Conservation (phyloP, 2,329 filamentous ascomycete species). For the Verticillium nubilum region DNA sequence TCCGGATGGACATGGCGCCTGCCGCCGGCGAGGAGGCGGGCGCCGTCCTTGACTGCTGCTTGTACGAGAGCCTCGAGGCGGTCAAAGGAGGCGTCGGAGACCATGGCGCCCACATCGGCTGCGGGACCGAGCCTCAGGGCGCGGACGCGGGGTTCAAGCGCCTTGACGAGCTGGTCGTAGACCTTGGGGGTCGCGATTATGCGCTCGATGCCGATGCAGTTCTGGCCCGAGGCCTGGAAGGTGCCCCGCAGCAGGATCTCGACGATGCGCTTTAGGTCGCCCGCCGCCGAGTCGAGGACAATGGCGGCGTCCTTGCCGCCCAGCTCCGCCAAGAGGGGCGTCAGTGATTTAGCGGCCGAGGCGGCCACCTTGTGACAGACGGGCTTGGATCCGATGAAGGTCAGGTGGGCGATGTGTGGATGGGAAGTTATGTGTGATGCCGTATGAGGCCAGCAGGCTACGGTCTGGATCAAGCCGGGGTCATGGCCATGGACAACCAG, state of each 20-base stretch:
- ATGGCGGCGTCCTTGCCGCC: conserved; percentile 94
- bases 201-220: conserved; percentile 95
- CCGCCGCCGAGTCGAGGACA: conserved; percentile 69
- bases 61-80: conserved; percentile 71
- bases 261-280: conserved; percentile 64
- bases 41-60: conserved; percentile 74
- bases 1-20: conserved; percentile 64
- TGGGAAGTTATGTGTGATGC: conserved; percentile 82
- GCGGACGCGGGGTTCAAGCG: conserved; percentile 68
- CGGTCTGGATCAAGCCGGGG: conserved; percentile 72
- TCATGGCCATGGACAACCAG: conserved; percentile 79
- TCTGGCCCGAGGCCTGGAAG: conserved; percentile 94
- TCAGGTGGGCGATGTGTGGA: conserved; percentile 77
- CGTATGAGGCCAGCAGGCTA: conserved; percentile 82
- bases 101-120: conserved; percentile 83
- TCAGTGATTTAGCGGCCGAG: conserved; percentile 81
- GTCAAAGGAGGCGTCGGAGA: conserved; percentile 71
- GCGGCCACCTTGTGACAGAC: conserved; percentile 86
- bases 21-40: conserved; percentile 76
- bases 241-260: conserved; percentile 86
- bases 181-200: conserved; percentile 74
- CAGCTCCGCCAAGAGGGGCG: conserved; percentile 82
- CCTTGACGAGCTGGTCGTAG: conserved; percentile 66
- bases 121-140: conserved; percentile 70
- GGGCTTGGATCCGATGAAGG: conserved; percentile 87